These are phyloP conservation scores for Rhizodiscina lignyota DNA, from an alignment of 495 filamentous ascomycete species.

Conservation along the genomic window DNA sequence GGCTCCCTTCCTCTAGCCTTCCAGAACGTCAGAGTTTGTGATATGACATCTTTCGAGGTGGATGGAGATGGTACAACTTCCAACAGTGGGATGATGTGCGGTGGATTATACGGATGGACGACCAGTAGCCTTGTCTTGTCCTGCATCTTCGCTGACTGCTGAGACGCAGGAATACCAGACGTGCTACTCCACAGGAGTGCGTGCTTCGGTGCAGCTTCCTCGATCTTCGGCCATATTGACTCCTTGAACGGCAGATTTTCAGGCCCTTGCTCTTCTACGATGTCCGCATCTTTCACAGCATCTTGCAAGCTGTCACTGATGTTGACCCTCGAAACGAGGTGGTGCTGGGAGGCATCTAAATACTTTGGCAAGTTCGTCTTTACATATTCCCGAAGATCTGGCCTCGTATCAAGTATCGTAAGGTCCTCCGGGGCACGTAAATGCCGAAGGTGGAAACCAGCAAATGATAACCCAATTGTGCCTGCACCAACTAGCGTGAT, in stretches of 20 bases:
- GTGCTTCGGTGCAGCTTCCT: constrained; percentile 17
- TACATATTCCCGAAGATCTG: constrained; percentile 31
- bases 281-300: constrained; percentile 24
- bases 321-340: constrained; percentile 9
- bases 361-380: constrained; percentile 22
- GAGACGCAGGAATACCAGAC: constrained; percentile 36
- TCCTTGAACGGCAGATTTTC: constrained; percentile 34
- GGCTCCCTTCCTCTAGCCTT: constrained; percentile 28
- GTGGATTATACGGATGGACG: constrained; percentile 47
- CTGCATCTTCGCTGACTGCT: constrained; percentile 23
- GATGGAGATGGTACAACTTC: constrained; percentile 35
- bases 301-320: constrained; percentile 19
- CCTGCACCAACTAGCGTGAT: constrained; percentile 38
- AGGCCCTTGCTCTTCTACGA: constrained; percentile 43
- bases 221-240: constrained; percentile 32
- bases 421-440: no score
- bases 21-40: constrained; percentile 32
- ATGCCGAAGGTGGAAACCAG: constrained; percentile 15
- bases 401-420: constrained; percentile 35
- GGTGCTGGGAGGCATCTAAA: constrained; percentile 13
- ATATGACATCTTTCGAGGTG: constrained; percentile 20
- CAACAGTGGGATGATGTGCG: constrained; percentile 45
- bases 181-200: constrained; percentile 41
- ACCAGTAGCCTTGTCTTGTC: constrained; percentile 29
- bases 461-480: constrained; percentile 44